These are phyloP conservation scores for Juncus inflexus DNA, from an alignment of 176 grass and related monocot species.

Conservation along the genomic window DNA sequence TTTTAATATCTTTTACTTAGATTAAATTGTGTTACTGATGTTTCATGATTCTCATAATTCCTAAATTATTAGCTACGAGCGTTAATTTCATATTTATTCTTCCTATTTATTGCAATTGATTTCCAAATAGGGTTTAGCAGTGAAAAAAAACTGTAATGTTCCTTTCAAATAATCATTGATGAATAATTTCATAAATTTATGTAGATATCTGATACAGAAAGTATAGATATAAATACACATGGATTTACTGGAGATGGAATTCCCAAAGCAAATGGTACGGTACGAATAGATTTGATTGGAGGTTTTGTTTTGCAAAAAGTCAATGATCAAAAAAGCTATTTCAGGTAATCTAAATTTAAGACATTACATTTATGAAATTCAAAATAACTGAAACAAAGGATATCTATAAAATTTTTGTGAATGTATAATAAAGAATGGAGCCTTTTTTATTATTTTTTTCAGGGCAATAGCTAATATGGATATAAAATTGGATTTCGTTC, in stretches of 20 bases:
- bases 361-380: background rate
- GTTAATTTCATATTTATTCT: too few species aligned
- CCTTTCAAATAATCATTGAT: too few species aligned
- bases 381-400: background rate
- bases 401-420: background rate
- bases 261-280: conserved; percentile 70
- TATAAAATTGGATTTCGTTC: conserved; percentile 93
- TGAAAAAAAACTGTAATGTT: too few species aligned
- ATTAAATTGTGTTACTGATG: background rate
- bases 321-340: conserved; percentile 59
- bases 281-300: conserved; percentile 82
- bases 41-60: too few species aligned
- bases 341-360: conserved; percentile 47
- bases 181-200: conserved; percentile 20
- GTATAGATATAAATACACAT: conserved; percentile 52
- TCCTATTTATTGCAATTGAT: too few species aligned
- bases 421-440: background rate
- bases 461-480: conserved; percentile 95
- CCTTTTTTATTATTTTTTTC: conserved; percentile 26
- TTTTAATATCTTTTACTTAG: conserved; percentile 3
- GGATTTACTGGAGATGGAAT: conserved; percentile 60
- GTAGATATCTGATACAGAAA: conserved; percentile 66
- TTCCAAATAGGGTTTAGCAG: too few species aligned
- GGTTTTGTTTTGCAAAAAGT: conserved; percentile 88
- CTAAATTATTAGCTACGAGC: too few species aligned